Evolutionary conservation across 352 stramenopile species (phyloP), one percentile per base, ranked within the genome.

Genomic region (Achlya hypogyna): DNA sequence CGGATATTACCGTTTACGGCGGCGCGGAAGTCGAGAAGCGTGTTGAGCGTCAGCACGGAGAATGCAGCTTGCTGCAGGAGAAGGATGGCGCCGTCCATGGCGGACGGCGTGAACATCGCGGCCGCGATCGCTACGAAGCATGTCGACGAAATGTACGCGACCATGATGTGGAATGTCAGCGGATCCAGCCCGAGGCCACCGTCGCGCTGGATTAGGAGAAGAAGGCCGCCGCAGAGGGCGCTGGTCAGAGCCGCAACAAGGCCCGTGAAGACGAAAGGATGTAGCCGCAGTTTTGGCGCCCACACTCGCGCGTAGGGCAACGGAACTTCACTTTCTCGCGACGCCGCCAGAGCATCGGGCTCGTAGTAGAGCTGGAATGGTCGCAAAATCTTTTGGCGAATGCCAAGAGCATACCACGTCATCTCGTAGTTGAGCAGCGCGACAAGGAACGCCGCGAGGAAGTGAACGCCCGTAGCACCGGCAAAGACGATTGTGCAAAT

Each of bases 351-450:
- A 8, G 32, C 40, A 34, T 67, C 60, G 28, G 51, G 51, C 23
- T 67, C 40, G 51, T 59, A 67, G 51, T 67, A 67, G 8, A 67
- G 42, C 42, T 67, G 60, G 32, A 67, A 67, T 10, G 60, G 60
- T 18, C 60, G 60, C 14, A 67, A 34, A 10, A 67, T 32, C 51
- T 28, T 67, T 25, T 67, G 60, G 51, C 51, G 51, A 14, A 67
- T 58, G n/a, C 38, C 60, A 27, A 49, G 27, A 6, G 20, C 25
- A 22, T 67, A 67, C 60, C 60, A 67, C 8, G 60, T 16, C 60
- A 67, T 67, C 49, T 67, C 60, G 35, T 67, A 67, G 60, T 67
- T 67, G 38, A 67, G 25, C 23, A 67, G 29, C 9, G 60, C 29
- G 18, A 58, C 27, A 18, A 67, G 45, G 32, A 47, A 45, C n/a